phyloP scores from a whole-genome alignment of 257 asterid species.

The Salvia splendens region DNA sequence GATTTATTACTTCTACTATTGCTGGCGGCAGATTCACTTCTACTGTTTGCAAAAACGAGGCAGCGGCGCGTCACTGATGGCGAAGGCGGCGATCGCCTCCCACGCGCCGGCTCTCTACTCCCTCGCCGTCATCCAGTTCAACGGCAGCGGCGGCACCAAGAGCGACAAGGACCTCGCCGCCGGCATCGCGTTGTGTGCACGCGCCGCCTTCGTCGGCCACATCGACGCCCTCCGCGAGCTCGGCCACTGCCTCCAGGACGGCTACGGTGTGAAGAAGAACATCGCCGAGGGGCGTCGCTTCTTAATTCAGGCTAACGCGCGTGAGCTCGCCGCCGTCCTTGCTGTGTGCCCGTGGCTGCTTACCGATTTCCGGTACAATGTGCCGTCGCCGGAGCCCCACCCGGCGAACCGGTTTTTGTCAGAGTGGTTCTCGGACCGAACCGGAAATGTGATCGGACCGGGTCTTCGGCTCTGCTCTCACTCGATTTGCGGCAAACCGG shows the following conservation, averaged over 20 bases:
- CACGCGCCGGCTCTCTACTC: slow-evolving; percentile 90
- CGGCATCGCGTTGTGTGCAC: slow-evolving; percentile 84
- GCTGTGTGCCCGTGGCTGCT: slow-evolving; percentile 46
- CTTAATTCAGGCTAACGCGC: slow-evolving; percentile 84
- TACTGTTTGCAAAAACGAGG: slow-evolving; percentile 76
- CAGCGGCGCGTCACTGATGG: slow-evolving; percentile 86
- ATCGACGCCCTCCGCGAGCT: slow-evolving; percentile 91
- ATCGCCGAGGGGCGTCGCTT: slow-evolving; percentile 78
- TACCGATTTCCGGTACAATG: slow-evolving; percentile 89
- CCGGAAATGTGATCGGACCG: slow-evolving; percentile 39
- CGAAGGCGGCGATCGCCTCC: slow-evolving; percentile 81
- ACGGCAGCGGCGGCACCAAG: slow-evolving; percentile 93
- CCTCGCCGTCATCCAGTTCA: slow-evolving; percentile 78
- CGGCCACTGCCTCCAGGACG: slow-evolving; percentile 98
- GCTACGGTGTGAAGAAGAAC: slow-evolving; percentile 84
- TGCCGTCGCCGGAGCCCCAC: slow-evolving; percentile 79
- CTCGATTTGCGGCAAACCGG: slow-evolving; percentile 87
- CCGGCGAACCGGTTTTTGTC: slow-evolving; percentile 68
- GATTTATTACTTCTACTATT: not conserved
- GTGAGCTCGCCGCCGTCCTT: slow-evolving; percentile 71
- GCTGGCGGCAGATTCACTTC: slow-evolving; percentile 65
- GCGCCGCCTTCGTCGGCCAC: slow-evolving; percentile 84
- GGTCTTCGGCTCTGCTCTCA: slow-evolving; percentile 81
- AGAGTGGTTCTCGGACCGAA: slow-evolving; percentile 62
- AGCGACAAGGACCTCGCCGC: slow-evolving; percentile 78